phyloP scores from a whole-genome alignment of 2,329 filamentous ascomycete genomes.

The Ustilaginoidea virens region DNA sequence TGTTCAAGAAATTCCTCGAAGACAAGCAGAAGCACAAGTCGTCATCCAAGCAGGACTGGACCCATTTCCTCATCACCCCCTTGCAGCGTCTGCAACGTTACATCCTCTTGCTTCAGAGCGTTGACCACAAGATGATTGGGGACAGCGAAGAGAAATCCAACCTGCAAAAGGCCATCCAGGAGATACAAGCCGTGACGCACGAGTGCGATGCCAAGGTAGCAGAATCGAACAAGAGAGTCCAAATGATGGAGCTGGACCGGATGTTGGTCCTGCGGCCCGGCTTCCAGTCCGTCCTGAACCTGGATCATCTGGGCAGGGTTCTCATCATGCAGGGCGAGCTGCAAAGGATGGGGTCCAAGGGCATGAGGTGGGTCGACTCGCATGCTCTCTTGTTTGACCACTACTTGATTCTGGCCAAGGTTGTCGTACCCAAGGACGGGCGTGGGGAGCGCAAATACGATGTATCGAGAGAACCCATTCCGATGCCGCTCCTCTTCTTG shows the following conservation, averaged over 20 bases:
- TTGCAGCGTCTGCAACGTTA: constrained; percentile 90
- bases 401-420: constrained; percentile 85
- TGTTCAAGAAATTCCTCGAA: constrained; percentile 78
- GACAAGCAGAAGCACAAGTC: constrained; percentile 62
- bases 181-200: constrained; percentile 76
- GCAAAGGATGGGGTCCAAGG: constrained; percentile 73
- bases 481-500: constrained; percentile 86
- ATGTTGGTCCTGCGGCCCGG: constrained; percentile 77
- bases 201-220: constrained; percentile 89
- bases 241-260: constrained; percentile 66
- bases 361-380: constrained; percentile 87
- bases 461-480: constrained; percentile 87
- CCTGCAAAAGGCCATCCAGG: constrained; percentile 68
- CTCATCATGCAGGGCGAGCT: constrained; percentile 81
- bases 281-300: constrained; percentile 78
- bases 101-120: constrained; percentile 64
- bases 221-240: constrained; percentile 82
- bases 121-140: constrained; percentile 66
- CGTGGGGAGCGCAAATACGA: constrained; percentile 76
- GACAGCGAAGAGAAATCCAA: constrained; percentile 87
- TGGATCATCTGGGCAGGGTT: constrained; percentile 86
- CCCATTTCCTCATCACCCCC: constrained; percentile 83
- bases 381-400: constrained; percentile 92
- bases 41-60: constrained; percentile 78
- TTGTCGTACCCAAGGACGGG: constrained; percentile 51